These are phyloP conservation scores for Monocercomonoides exilis DNA, from an alignment of 78 protist species.

Conservation along the genomic window DNA sequence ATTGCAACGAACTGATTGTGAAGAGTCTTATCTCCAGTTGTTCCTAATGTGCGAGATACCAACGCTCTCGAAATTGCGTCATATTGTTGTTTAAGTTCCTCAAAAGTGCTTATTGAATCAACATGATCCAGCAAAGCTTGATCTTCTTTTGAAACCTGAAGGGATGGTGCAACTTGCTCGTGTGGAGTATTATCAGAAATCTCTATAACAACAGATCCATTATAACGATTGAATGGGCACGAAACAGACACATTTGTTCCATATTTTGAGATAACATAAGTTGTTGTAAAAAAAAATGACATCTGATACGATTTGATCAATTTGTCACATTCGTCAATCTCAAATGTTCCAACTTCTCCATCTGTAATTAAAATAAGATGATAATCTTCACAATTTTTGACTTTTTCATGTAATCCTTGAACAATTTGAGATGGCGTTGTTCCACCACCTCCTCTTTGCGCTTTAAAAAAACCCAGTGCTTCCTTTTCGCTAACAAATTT, in stretches of 20 bases:
- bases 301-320: not conserved
- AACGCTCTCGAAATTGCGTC: not conserved
- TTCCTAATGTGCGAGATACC: not conserved
- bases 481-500: not conserved
- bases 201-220: not conserved
- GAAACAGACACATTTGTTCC: not conserved
- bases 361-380: not conserved
- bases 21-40: not conserved
- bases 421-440: not conserved
- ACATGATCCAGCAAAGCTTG: not conserved
- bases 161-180: not conserved
- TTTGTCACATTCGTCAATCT: not conserved
- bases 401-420: not conserved
- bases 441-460: not conserved
- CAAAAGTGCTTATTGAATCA: not conserved
- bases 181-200: not conserved
- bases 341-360: not conserved
- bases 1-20: not conserved
- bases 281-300: not conserved
- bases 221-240: not conserved
- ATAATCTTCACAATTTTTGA: not conserved
- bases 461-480: not conserved
- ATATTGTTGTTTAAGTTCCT: not conserved
- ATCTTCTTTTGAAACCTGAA: not conserved
- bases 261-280: not conserved